Conservation (phyloP, 257 asterid genomes). For the Handroanthus guayacan region DNA sequence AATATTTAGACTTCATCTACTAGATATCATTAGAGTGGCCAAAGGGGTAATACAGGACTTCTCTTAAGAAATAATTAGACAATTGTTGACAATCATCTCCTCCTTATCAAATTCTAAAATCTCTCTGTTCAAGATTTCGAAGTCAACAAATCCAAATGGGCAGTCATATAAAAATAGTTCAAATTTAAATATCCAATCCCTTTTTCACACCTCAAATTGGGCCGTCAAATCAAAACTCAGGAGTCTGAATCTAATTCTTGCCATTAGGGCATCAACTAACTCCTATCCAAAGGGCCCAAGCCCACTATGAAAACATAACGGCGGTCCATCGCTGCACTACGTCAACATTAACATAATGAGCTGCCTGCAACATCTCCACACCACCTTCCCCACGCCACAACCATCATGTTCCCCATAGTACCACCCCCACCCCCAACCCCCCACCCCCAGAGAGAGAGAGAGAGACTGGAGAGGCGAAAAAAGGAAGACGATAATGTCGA, state of each 20-base stretch:
- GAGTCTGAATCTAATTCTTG: neutral
- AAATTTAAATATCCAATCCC: neutral
- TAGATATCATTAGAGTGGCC: conserved; percentile 14
- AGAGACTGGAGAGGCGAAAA: neutral
- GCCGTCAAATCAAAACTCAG: neutral
- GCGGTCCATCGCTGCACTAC: neutral
- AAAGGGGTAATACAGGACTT: neutral
- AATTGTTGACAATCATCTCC: neutral
- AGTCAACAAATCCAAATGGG: neutral
- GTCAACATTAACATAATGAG: neutral
- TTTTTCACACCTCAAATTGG: neutral
- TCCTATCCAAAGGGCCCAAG: neutral
- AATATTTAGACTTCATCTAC: conserved; percentile 19
- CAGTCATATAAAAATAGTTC: neutral
- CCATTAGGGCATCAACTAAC: neutral
- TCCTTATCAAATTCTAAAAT: neutral
- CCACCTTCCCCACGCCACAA: neutral
- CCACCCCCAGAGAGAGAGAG: neutral
- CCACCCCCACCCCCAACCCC: neutral
- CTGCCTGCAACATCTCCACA: neutral
- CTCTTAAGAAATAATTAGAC: neutral
- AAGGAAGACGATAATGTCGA: neutral
- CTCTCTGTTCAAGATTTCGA: neutral
- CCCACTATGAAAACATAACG: neutral
- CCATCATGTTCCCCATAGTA: neutral